Conservation (phyloP, 805 yeast species). For the Kuraishia borneana region DNA sequence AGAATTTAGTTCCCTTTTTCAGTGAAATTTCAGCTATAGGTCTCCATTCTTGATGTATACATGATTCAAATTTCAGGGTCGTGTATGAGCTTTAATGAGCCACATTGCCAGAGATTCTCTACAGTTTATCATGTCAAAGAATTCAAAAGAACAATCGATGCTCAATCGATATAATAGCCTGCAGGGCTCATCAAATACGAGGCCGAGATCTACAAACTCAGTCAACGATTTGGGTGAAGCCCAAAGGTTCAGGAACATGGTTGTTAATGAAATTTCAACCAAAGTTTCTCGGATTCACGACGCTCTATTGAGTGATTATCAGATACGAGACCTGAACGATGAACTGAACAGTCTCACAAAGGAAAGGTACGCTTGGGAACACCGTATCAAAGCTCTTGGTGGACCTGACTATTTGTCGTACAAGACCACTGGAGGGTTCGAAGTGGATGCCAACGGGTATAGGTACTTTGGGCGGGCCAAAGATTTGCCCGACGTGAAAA, state of each 20-base stretch:
- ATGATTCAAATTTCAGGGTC: too few relatives aligned
- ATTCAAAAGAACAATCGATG: constrained; percentile 64
- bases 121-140: constrained; percentile 50
- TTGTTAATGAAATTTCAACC: constrained; percentile 51
- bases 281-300: constrained; percentile 58
- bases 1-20: too few relatives aligned
- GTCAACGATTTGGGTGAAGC: constrained; percentile 52
- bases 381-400: constrained; percentile 56
- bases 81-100: too few relatives aligned
- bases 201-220: constrained; percentile 50
- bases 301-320: constrained; percentile 39
- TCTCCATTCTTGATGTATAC: too few relatives aligned
- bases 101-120: too few relatives aligned
- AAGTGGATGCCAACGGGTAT: constrained; percentile 34
- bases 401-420: constrained; percentile 52
- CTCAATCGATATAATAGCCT: constrained; percentile 55
- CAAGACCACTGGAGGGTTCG: constrained; percentile 10
- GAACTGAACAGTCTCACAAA: constrained; percentile 52
- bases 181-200: constrained; percentile 34
- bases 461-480: constrained; percentile 78
- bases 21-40: too few relatives aligned
- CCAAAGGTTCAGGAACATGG: constrained; percentile 55
- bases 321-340: constrained; percentile 67
- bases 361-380: constrained; percentile 73
- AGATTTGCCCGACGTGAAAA: constrained; percentile 64